A percentile compares a stretch with the other conserved stretches of the same genome.
Evolutionary conservation across 768 basidiomycete species (phyloP).

Genomic region (Suillus brevipes): DNA sequence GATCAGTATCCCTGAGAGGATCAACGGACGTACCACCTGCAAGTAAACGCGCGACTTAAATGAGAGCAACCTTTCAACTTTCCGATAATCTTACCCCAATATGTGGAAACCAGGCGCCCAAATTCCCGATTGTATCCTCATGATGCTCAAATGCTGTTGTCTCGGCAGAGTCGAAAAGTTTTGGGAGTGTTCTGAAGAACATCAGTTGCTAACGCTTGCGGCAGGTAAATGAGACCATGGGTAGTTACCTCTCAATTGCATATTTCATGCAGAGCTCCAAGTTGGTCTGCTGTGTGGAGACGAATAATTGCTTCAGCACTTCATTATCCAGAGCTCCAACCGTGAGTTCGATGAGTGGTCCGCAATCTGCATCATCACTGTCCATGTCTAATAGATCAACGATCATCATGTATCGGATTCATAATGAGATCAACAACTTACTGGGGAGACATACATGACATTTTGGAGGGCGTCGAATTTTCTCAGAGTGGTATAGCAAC

Average conservation of each 20-base stretch:
- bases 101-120: background rate
- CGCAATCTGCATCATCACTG: constrained; percentile 12
- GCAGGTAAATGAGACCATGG: background rate
- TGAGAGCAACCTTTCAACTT: background rate
- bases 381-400: constrained; percentile 19
- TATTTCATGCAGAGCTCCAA: constrained; percentile 14
- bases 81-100: background rate
- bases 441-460: background rate
- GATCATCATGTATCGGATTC: background rate
- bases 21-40: background rate
- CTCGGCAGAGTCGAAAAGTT: background rate
- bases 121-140: rapidly evolving
- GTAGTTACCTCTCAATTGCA: constrained; percentile 1
- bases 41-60: background rate
- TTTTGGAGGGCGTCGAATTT: background rate
- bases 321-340: constrained; percentile 17
- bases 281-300: constrained; percentile 28
- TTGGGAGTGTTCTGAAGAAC: background rate
- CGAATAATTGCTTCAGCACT: constrained; percentile 21
- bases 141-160: background rate
- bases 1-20: too few relatives aligned
- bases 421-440: background rate
- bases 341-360: constrained; percentile 20
- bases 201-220: background rate
- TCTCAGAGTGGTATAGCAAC: background rate